Base-by-base conservation (phyloP, 2,329 filamentous ascomycete genomes). In the Penicillium psychrosexuale region DNA sequence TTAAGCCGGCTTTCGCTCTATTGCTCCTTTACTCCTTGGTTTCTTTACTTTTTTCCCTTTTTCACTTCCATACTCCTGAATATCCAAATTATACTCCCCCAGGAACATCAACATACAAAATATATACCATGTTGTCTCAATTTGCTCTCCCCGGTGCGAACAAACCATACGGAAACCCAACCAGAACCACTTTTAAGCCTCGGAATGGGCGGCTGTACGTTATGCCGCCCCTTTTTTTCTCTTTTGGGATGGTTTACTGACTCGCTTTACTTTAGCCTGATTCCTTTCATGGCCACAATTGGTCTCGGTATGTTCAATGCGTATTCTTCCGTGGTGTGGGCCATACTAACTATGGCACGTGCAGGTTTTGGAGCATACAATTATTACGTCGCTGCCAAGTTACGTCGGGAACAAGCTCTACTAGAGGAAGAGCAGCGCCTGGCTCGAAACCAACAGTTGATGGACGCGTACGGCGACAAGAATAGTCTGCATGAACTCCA, bases 381-480 rank as follows among this genome's bases (percentile, higher is more conserved):
- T 39, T 61, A 67, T 40, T 63, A 61, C 43, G 51, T 53, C 48
- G 56, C 55, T 38, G 61, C 52, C 28, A 54, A 55, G 40, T 47
- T 50, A 6, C 59, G 50, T 2, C 57, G 17, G 12, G 55, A 60
- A 30, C 44, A 39, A 27, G 46, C 53, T n/a, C 43, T 57, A n/a
- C 39, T 51, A 8, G 64, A 69, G 38, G 70, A 72, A 53, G 60
- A 73, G 56, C 61, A 72, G 47, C 60, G 72, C 2, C 65, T 72
- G 1, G 70, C 71, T 27, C 69, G 64, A 48, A 76, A 77, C 51
- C 66, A 66, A 44, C 63, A 69, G 5, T 59, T 79, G n/a, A 74
- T 78, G 71, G 75, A 78, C 34, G 75, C 77, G 2, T 79, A 79
- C 51, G 77, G 77, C 12, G 73, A 74, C 49, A 74, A 77, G 57